These are phyloP conservation scores for Coriaria nepalensis DNA, from an alignment of 306 rosid genomes.

Conservation along the genomic window DNA sequence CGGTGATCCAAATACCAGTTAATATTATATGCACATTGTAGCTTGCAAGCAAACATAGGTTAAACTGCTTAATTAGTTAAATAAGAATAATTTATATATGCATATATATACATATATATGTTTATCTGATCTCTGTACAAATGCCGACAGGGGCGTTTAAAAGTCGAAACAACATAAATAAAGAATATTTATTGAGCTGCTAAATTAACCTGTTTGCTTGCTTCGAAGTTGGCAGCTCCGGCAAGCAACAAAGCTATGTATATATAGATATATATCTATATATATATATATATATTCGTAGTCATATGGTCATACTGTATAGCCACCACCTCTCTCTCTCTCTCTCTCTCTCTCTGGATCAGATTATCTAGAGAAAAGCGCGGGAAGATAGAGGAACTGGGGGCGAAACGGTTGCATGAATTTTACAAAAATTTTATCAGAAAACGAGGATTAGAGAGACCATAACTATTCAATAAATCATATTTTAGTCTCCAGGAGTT, in stretches of 20 bases:
- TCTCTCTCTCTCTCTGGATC: neutral
- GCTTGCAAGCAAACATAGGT: no score
- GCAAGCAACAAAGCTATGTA: slow-evolving; percentile 33
- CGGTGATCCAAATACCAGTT: no score
- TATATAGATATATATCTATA: no score
- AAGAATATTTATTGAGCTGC: slow-evolving; percentile 41
- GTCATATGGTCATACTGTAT: slow-evolving; percentile 17
- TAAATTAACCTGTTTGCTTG: slow-evolving; percentile 23
- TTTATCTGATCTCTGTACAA: neutral
- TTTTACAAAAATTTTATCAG: slow-evolving; percentile 20
- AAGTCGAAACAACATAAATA: slow-evolving; percentile 36
- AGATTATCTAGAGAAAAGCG: neutral
- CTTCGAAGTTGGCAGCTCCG: slow-evolving; percentile 31
- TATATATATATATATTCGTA: no score
- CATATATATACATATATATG: neutral
- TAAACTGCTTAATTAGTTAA: no score
- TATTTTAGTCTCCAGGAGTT: neutral
- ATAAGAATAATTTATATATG: no score
- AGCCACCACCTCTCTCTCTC: slow-evolving; percentile 25
- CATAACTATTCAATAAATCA: neutral
- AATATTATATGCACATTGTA: no score
- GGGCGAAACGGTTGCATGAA: slow-evolving; percentile 8
- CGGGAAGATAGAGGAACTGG: neutral
- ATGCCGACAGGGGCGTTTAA: slow-evolving; percentile 5
- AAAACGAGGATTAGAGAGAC: neutral